phyloP scores from a whole-genome alignment of 805 yeast species.

The Wickerhamomyces rabaulensis region DNA sequence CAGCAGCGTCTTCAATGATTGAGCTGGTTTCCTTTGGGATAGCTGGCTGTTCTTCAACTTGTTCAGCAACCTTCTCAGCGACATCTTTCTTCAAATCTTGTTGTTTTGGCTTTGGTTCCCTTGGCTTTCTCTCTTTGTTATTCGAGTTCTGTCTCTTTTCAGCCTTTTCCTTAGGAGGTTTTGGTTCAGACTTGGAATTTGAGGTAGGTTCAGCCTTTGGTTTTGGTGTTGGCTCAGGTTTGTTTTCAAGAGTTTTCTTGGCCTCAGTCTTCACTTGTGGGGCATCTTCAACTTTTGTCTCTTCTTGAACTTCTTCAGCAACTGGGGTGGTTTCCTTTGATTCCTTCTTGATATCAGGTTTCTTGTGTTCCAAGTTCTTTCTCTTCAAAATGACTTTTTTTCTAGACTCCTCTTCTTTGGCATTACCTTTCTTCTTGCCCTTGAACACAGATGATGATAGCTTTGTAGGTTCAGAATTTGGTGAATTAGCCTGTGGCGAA shows the following conservation, averaged over 20 bases:
- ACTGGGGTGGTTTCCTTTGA: background rate
- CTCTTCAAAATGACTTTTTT: constrained; percentile 9
- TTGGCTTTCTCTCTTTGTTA: background rate
- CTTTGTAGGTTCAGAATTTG: constrained; percentile 1
- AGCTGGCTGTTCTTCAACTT: constrained; percentile 5
- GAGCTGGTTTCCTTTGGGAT: background rate
- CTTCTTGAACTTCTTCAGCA: background rate
- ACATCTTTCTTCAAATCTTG: background rate
- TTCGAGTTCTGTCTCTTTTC: background rate
- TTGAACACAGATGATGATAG: background rate
- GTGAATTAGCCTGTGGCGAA: background rate
- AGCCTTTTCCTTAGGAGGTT: background rate
- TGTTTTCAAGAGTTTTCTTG: background rate
- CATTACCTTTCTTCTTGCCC: background rate
- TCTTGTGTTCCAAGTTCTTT: background rate
- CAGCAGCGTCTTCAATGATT: background rate
- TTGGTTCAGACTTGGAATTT: background rate
- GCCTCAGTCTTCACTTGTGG: background rate
- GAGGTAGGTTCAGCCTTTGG: background rate
- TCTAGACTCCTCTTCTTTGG: background rate
- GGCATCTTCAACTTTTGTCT: background rate
- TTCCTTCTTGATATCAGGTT: background rate
- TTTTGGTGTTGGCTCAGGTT: background rate
- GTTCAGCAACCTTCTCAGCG: constrained; percentile 1
- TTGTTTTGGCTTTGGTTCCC: background rate